Conservation (phyloP, 495 filamentous ascomycete genomes). For the Wilcoxina mikolae region DNA sequence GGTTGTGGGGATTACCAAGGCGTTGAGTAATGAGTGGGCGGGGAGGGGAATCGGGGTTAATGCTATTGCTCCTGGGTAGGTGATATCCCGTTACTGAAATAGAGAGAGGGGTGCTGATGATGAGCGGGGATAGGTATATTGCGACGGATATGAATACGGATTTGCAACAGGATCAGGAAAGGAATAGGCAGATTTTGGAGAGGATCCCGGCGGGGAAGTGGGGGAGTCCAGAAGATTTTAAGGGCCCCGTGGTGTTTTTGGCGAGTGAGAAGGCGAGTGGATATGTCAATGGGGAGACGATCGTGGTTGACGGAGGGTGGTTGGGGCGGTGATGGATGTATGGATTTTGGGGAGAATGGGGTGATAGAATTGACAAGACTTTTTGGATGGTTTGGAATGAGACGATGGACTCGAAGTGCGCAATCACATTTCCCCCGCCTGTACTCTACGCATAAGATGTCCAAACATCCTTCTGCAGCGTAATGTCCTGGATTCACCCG, state of each 20-base stretch:
- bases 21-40: conserved; percentile 77
- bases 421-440: too few species aligned
- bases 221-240: conserved; percentile 80
- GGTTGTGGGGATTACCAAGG: conserved; percentile 74
- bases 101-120: neutral
- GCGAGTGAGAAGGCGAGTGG: conserved; percentile 52
- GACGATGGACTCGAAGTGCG: too few species aligned
- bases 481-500: too few species aligned
- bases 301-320: conserved; percentile 86
- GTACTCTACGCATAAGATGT: too few species aligned
- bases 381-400: too few species aligned
- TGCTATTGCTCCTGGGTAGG: conserved; percentile 52
- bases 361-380: too few species aligned
- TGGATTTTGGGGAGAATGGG: too few species aligned
- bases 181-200: conserved; percentile 58
- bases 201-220: conserved; percentile 77
- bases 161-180: conserved; percentile 52
- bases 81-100: neutral
- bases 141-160: conserved; percentile 87
- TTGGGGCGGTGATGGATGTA: conserved; percentile 81
- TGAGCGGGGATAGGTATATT: conserved; percentile 42
- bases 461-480: too few species aligned
- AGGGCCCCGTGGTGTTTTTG: conserved; percentile 66
- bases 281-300: conserved; percentile 67
- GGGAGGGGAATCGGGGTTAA: conserved; percentile 64